Evolutionary conservation across 2,329 filamentous ascomycete species (phyloP), one percentile per base, ranked within the genome.

Genomic region (Hypoxylon sp.): DNA sequence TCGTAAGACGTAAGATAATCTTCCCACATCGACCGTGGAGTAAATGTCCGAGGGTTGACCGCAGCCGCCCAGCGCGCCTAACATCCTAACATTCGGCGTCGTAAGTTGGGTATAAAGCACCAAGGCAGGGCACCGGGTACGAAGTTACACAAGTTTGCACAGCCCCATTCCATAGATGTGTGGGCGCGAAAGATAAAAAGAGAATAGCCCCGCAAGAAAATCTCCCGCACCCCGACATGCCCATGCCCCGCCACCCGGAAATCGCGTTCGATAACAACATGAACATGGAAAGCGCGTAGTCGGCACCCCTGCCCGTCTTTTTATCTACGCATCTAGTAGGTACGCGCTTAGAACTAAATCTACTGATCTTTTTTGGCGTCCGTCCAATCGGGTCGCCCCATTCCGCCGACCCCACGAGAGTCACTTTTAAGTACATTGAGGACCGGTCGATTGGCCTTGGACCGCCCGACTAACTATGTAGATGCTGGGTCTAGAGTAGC

Each of bases 161-260:
- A 70, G 68, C 68, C 68, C 33, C 65, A 48, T 31, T 31, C 26
- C 6, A 26, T 26, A 3, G 26, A 26, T 59, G 54, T 60, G 29
- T 54, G 55, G 66, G 68, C 68, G 68, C 68, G 60, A 68, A 70
- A 22, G 62, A 55, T 66, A 70, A 68, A 70, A 64, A 55, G 66
- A 70, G 59, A 54, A 48, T 29, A 50, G 46, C 42, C 55, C 46
- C 55, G 44, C 46, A 50, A 50, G 55, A 47, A 14, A 22, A 31
- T 44, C 44, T 39, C 14, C 55, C 55, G 46, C 44, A 37, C 33
- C 33, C 57, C 35, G 47, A 52, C 46, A 17, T 31, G 14, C 54
- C 19, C 46, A 17, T 31, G 14, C 54, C 19, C 57, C 48, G 33
- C 60, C 53, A 51, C 51, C 50, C 55, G 52, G 47, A 47, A 57